These are phyloP conservation scores for Lipomyces oligophaga DNA, from an alignment of 805 yeast species.

Conservation along the genomic window DNA sequence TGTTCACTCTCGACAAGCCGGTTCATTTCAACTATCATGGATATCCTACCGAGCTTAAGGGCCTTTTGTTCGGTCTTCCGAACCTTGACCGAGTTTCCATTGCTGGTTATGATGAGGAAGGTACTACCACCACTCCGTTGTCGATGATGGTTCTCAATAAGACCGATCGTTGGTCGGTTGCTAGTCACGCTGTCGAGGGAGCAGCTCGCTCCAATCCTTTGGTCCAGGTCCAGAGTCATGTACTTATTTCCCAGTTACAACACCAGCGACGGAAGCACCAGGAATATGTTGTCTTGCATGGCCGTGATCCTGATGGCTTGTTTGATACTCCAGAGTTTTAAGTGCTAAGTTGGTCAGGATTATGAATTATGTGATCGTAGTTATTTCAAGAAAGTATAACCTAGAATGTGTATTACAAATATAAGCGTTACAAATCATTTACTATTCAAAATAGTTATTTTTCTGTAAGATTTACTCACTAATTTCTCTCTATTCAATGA, in stretches of 20 bases:
- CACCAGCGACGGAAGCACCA: constrained; percentile 24
- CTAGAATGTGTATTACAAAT: too few species aligned
- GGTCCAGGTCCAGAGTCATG: constrained; percentile 20
- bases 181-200: constrained; percentile 20
- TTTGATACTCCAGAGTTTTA: constrained; percentile 27
- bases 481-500: too few species aligned
- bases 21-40: constrained; percentile 30
- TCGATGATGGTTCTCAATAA: constrained; percentile 28
- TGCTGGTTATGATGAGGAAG: constrained; percentile 29
- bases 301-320: constrained; percentile 26
- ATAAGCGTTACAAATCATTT: too few species aligned
- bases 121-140: constrained; percentile 29
- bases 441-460: too few species aligned
- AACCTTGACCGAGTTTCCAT: constrained; percentile 21
- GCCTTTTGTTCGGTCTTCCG: constrained; percentile 26
- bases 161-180: constrained; percentile 27
- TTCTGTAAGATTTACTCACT: too few species aligned
- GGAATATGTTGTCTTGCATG: constrained; percentile 21
- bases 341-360: neutral
- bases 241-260: constrained; percentile 16
- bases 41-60: constrained; percentile 27
- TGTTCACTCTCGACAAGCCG: constrained; percentile 28
- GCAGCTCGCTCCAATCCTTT: constrained; percentile 18
- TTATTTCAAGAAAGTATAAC: too few species aligned
- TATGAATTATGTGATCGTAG: too few species aligned